These are phyloP conservation scores for Colletotrichum abscissum DNA, from an alignment of 2,329 filamentous ascomycete species.

Conservation along the genomic window DNA sequence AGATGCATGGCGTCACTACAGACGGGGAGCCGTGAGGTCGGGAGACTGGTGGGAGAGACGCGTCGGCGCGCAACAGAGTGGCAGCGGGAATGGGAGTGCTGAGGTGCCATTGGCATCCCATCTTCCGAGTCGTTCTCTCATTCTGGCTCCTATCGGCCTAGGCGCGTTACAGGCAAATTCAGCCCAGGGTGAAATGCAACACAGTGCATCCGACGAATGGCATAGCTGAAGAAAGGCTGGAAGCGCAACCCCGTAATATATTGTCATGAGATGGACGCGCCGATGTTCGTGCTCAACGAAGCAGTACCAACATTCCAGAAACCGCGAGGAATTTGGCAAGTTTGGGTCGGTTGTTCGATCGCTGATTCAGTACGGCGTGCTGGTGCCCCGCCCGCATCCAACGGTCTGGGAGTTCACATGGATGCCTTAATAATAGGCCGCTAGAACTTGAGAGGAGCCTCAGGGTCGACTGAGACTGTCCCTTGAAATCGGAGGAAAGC, in stretches of 20 bases:
- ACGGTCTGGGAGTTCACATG: neutral
- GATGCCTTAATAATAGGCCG: neutral
- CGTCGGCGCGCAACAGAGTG: neutral
- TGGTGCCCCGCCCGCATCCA: neutral
- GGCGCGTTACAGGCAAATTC: slow-evolving; percentile 26
- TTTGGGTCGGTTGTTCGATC: neutral
- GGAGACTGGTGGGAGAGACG: neutral
- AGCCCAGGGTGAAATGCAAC: slow-evolving; percentile 19
- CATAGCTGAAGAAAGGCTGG: neutral
- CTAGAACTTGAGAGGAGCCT: neutral
- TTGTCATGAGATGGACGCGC: neutral
- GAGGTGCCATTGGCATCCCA: neutral
- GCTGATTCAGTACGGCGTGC: neutral
- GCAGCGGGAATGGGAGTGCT: neutral
- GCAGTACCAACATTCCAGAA: neutral
- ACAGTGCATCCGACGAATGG: slow-evolving; percentile 15
- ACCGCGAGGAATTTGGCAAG: slow-evolving; percentile 10
- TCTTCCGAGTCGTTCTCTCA: neutral
- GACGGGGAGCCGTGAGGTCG: no score
- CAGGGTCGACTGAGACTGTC: neutral
- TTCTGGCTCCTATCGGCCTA: slow-evolving; percentile 1
- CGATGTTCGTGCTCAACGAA: neutral
- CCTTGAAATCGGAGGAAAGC: neutral
- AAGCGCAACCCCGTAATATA: neutral
- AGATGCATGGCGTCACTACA: slow-evolving; percentile 7